Evolutionary conservation across 2,329 filamentous ascomycete species (phyloP).

Genomic region (Helotiales sp.): DNA sequence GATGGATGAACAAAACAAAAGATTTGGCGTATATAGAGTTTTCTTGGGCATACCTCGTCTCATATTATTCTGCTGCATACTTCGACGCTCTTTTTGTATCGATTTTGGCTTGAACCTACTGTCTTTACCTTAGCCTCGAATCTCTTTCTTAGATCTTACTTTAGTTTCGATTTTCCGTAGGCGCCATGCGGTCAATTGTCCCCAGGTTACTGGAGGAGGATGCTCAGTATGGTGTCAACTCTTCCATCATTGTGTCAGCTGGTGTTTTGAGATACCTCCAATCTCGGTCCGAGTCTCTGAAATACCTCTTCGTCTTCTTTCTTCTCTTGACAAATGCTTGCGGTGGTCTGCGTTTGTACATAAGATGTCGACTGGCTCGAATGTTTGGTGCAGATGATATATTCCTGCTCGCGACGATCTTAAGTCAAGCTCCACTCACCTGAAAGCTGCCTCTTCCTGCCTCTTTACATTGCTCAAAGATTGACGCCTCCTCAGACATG

Average conservation of each 20-base stretch:
- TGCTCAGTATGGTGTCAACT: too few relatives aligned
- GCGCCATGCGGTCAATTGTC: too few relatives aligned
- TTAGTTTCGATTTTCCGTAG: too few relatives aligned
- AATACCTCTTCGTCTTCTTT: background rate
- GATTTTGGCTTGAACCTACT: too few relatives aligned
- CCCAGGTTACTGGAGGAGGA: too few relatives aligned
- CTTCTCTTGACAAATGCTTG: background rate
- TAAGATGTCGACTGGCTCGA: background rate
- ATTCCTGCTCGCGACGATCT: conserved; percentile 11
- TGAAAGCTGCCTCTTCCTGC: too few relatives aligned
- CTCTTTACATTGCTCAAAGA: background rate
- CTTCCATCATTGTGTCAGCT: background rate
- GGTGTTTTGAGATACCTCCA: background rate
- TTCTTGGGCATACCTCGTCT: background rate
- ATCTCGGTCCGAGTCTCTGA: background rate
- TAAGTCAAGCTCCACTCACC: background rate
- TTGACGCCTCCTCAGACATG: background rate
- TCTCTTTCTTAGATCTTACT: too few relatives aligned
- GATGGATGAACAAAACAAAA: background rate
- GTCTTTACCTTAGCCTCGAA: too few relatives aligned
- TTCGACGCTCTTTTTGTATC: too few relatives aligned
- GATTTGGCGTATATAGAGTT: background rate
- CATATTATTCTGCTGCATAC: too few relatives aligned
- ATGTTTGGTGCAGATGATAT: conserved; percentile 6
- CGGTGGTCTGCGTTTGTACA: background rate